These are phyloP conservation scores for Fusarium coicis DNA, from an alignment of 2,329 filamentous ascomycete species.

Conservation along the genomic window DNA sequence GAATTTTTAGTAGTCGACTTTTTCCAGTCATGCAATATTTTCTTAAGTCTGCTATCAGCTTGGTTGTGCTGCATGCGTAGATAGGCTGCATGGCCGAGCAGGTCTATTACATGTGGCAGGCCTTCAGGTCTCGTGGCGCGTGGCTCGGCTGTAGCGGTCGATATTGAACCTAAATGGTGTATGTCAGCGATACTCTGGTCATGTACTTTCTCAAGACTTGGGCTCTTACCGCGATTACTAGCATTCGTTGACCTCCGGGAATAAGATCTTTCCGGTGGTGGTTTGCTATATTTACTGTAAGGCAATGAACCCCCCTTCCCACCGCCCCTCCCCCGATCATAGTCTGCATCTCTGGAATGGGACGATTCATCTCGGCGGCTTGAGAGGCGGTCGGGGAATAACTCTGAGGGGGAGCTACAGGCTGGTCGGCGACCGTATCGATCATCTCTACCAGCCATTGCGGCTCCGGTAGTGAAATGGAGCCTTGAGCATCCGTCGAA, in stretches of 20 bases:
- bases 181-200: conserved; percentile 2
- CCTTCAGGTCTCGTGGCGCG: not conserved
- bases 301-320: conserved; percentile 1
- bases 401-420: conserved; percentile 9
- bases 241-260: conserved; percentile 9
- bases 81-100: conserved; percentile 38
- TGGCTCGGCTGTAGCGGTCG: not conserved
- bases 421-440: conserved; percentile 21
- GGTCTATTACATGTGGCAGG: conserved; percentile 28
- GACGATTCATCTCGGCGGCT: conserved; percentile 17
- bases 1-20: conserved; percentile 21
- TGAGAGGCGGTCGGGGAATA: conserved; percentile 8
- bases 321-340: conserved; percentile 11
- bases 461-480: conserved; percentile 23
- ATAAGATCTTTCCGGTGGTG: not conserved
- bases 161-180: conserved; percentile 2
- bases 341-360: not conserved
- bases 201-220: not conserved
- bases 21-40: conserved; percentile 20
- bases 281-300: not conserved
- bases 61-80: conserved; percentile 31
- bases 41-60: conserved; percentile 32
- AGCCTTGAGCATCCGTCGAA: conserved; percentile 29
- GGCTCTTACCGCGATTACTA: conserved; percentile 31
- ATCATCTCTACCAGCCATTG: conserved; percentile 36